Evolutionary conservation across 352 stramenopile species (phyloP).

Genomic region (Globisporangium paddicum): DNA sequence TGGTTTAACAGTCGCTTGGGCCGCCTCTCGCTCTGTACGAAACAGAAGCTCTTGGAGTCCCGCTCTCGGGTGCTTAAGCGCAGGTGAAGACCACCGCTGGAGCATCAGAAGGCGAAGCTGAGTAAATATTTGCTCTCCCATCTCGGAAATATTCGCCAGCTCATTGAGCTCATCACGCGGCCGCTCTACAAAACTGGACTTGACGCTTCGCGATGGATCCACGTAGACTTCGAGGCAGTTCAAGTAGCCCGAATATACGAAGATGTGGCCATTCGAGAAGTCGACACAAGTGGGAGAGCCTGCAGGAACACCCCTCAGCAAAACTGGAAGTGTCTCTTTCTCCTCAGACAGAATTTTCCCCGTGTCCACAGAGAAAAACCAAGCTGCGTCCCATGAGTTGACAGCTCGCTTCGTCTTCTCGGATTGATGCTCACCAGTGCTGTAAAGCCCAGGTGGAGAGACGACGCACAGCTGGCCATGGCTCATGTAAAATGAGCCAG

Average conservation of each 20-base stretch:
- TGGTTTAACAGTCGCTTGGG: conserved; percentile 5
- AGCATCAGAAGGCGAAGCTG: conserved; percentile 30
- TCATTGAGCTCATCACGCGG: not conserved
- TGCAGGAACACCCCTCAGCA: conserved; percentile 55
- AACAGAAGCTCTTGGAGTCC: conserved; percentile 51
- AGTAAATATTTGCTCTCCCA: conserved; percentile 26
- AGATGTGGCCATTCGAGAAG: conserved; percentile 30
- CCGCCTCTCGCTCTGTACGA: conserved; percentile 27
- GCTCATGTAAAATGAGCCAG: conserved; percentile 66
- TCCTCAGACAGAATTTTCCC: conserved; percentile 25
- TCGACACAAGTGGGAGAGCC: conserved; percentile 67
- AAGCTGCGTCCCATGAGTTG: conserved; percentile 52
- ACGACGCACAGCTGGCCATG: conserved; percentile 55
- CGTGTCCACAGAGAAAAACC: conserved; percentile 60
- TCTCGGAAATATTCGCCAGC: conserved; percentile 16
- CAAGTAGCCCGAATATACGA: conserved; percentile 66
- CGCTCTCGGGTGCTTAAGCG: conserved; percentile 36
- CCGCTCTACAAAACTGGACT: conserved; percentile 1
- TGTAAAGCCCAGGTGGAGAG: conserved; percentile 56
- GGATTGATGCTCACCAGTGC: conserved; percentile 26
- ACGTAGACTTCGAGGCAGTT: conserved; percentile 64
- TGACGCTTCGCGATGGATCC: conserved; percentile 6
- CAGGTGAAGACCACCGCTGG: conserved; percentile 33
- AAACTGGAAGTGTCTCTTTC: conserved; percentile 23
- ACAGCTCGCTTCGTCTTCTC: conserved; percentile 37